Conservation (phyloP, 2,329 filamentous ascomycete species). For the Cladosporium sp. region DNA sequence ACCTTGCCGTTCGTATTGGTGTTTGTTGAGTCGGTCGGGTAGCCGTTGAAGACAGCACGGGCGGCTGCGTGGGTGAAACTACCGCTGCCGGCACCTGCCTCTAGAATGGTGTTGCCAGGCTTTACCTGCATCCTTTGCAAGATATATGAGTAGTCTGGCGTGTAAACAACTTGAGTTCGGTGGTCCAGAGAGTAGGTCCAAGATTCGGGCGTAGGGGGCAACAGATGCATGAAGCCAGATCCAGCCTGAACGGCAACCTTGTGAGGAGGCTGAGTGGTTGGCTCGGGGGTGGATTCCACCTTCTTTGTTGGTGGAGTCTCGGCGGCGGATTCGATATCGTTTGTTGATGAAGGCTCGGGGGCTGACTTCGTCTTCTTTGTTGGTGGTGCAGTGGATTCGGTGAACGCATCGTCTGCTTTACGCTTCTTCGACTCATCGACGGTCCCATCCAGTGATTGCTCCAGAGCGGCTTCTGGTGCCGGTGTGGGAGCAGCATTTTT, state of each 20-base stretch:
- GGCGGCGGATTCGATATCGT: slow-evolving; percentile 24
- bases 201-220: slow-evolving; percentile 74
- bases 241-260: slow-evolving; percentile 54
- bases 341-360: slow-evolving; percentile 16
- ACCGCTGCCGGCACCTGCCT: slow-evolving; percentile 77
- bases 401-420: slow-evolving; percentile 38
- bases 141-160: slow-evolving; percentile 81
- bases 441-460: slow-evolving; percentile 22
- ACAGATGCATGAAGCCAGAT: slow-evolving; percentile 70
- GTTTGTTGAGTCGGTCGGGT: slow-evolving; percentile 40
- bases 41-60: slow-evolving; percentile 71
- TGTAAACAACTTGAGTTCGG: slow-evolving; percentile 82
- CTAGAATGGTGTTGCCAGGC: slow-evolving; percentile 69
- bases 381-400: slow-evolving; percentile 21
- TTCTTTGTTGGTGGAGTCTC: slow-evolving; percentile 31
- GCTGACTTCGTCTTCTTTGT: slow-evolving; percentile 33
- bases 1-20: slow-evolving; percentile 55
- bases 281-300: slow-evolving; percentile 27
- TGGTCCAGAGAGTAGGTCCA: slow-evolving; percentile 80
- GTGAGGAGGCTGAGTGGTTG: neutral
- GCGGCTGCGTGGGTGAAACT: slow-evolving; percentile 79
- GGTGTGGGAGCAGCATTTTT: slow-evolving; percentile 43
- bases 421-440: slow-evolving; percentile 34
- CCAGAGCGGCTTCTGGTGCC: slow-evolving; percentile 36
- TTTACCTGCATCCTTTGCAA: slow-evolving; percentile 70